These are phyloP conservation scores for Rhododendron simsii DNA, from an alignment of 148 eudicot species.

Conservation along the genomic window DNA sequence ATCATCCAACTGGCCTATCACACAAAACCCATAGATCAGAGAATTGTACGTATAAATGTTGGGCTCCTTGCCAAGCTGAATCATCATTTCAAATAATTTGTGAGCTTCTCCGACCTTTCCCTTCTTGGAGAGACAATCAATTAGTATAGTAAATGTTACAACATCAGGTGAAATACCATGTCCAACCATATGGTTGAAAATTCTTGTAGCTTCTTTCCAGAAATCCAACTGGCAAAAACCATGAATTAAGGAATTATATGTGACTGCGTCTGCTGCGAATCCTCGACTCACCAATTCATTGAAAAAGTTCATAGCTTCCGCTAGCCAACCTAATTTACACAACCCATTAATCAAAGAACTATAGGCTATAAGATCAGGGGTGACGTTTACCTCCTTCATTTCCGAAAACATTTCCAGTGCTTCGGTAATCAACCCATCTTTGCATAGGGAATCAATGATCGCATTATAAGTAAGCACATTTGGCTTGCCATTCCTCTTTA, in stretches of 20 bases:
- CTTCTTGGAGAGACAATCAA: slow-evolving; percentile 16
- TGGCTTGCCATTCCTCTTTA: slow-evolving; percentile 7
- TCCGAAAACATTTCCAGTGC: slow-evolving; percentile 21
- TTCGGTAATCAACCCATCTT: slow-evolving; percentile 21
- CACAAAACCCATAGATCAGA: background rate
- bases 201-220: slow-evolving; percentile 12
- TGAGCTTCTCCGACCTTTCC: slow-evolving; percentile 9
- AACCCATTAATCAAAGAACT: slow-evolving; percentile 25
- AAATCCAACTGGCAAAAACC: slow-evolving; percentile 13
- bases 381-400: slow-evolving; percentile 19
- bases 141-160: slow-evolving; percentile 11
- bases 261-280: slow-evolving; percentile 9
- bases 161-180: slow-evolving; percentile 10
- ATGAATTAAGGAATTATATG: slow-evolving; percentile 21
- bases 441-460: slow-evolving; percentile 29
- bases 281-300: slow-evolving; percentile 19
- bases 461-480: slow-evolving; percentile 14
- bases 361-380: slow-evolving; percentile 25
- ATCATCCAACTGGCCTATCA: slow-evolving; percentile 11
- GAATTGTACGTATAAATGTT: slow-evolving; percentile 2
- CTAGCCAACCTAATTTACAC: slow-evolving; percentile 26
- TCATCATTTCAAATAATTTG: slow-evolving; percentile 5
- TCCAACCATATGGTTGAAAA: slow-evolving; percentile 11
- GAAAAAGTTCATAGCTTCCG: slow-evolving; percentile 20
- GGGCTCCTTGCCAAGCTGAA: slow-evolving; percentile 8